These are phyloP conservation scores for Vitis rotundifolia DNA, from an alignment of 164 flowering plant species.

Conservation along the genomic window DNA sequence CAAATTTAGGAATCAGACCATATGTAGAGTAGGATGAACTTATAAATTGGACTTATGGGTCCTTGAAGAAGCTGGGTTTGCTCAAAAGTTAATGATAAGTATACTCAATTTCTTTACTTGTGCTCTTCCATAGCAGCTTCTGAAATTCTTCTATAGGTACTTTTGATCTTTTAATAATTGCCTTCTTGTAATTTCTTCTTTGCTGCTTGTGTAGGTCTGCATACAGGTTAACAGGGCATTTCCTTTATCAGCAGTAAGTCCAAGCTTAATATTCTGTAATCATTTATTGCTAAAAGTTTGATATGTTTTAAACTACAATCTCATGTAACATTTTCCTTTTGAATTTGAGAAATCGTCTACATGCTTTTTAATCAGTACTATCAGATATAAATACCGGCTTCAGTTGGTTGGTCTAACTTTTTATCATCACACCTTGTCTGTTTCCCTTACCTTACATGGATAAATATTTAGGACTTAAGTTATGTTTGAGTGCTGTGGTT, in stretches of 20 bases:
- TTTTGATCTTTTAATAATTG: too few species aligned
- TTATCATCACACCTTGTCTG: not conserved
- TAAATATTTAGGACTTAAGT: too few species aligned
- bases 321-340: not conserved
- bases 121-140: not conserved
- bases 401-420: not conserved
- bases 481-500: too few species aligned
- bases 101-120: too few species aligned
- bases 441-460: not conserved
- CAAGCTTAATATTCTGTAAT: not conserved
- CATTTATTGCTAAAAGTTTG: not conserved
- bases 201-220: constrained; percentile 4
- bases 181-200: not conserved
- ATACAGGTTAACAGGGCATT: not conserved
- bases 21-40: too few species aligned
- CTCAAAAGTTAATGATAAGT: too few species aligned
- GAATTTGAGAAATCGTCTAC: not conserved
- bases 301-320: not conserved
- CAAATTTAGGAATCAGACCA: too few species aligned
- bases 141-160: not conserved
- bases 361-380: not conserved
- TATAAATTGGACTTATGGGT: too few species aligned
- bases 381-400: not conserved
- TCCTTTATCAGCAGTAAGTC: constrained; percentile 20
- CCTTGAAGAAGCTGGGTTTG: too few species aligned